Evolutionary conservation across 495 filamentous ascomycete genomes (phyloP), one percentile per base, ranked within the genome.

Genomic region (Arthonia radiata): DNA sequence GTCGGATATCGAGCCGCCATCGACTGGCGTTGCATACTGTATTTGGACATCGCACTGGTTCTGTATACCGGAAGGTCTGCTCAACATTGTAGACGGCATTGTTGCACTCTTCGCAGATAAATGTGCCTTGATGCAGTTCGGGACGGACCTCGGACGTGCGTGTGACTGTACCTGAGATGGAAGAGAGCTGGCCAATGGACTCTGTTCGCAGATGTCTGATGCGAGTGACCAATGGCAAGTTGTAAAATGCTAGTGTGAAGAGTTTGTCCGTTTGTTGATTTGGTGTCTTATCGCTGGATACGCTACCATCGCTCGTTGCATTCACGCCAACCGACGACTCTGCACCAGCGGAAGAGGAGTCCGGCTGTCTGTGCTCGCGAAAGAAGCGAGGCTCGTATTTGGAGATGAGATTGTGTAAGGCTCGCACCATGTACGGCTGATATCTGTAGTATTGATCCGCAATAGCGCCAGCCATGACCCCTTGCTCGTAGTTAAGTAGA

Each of bases 221-320:
- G 36, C 86, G 62, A 3, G 82, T 86, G 16, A 93, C 76, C n/a
- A 93, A 58, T 1, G 86, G 83, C 12, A 99, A 55, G 44, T 94
- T 92, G 55, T 93, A 93, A 46, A 94, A 93, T 8, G 89, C 89
- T 15, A 94, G 57, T 10, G 80, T 61, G 42, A 99, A 99, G 10
- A 94, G 50, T 49, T 90, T 92, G 47, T 99, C 86, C 4, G 89
- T 92, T 48, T 90, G 79, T 42, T 90, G 86, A 44, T 90, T 79
- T n/a, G 64, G 64, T 13, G 73, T 86, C 53, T 77, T 79, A 32
- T 60, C 57, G 29, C 54, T 58, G 29, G 56, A 48, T 5, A 49
- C 45, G 15, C 81, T 75, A 3, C 61, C 61, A 30, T 78, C 66
- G 42, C 59, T 75, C 24, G 53, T 54, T 25, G 62, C 60, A 35